These are phyloP conservation scores for Mycosphaerella arachidis DNA, from an alignment of 2,329 filamentous ascomycete species.

Conservation along the genomic window DNA sequence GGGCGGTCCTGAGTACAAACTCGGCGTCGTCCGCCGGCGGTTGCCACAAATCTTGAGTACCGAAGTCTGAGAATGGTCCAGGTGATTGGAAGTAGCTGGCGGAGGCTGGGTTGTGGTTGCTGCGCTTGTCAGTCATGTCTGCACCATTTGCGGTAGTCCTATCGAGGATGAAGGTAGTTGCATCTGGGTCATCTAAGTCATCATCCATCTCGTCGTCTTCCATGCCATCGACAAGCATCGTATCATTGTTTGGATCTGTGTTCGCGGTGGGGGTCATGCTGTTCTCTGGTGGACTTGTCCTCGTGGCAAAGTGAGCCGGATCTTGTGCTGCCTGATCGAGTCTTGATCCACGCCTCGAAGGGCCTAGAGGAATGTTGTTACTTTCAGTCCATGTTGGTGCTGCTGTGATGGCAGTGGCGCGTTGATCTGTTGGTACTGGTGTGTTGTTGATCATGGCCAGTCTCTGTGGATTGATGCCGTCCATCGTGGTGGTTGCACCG, in stretches of 20 bases:
- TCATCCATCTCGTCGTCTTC: neutral
- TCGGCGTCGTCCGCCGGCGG: neutral
- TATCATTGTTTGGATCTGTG: neutral
- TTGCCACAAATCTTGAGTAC: neutral
- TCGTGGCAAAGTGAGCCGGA: neutral
- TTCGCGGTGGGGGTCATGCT: neutral
- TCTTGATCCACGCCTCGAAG: neutral
- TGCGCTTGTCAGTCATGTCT: neutral
- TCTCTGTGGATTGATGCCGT: neutral
- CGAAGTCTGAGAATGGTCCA: neutral
- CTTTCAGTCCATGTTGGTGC: neutral
- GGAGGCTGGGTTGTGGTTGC: neutral
- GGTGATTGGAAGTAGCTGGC: neutral
- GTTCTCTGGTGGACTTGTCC: neutral
- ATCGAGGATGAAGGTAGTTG: neutral
- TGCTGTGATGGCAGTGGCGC: neutral
- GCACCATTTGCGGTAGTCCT: neutral
- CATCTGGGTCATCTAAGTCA: neutral
- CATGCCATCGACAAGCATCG: neutral
- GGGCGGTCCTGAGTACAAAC: neutral
- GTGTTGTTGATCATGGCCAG: neutral
- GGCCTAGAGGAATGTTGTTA: neutral
- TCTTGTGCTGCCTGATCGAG: neutral
- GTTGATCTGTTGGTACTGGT: neutral
- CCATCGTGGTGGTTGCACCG: neutral